Base-by-base conservation (phyloP, 371 early-diverging fungal genomes). In the Fennellomyces sp. region DNA sequence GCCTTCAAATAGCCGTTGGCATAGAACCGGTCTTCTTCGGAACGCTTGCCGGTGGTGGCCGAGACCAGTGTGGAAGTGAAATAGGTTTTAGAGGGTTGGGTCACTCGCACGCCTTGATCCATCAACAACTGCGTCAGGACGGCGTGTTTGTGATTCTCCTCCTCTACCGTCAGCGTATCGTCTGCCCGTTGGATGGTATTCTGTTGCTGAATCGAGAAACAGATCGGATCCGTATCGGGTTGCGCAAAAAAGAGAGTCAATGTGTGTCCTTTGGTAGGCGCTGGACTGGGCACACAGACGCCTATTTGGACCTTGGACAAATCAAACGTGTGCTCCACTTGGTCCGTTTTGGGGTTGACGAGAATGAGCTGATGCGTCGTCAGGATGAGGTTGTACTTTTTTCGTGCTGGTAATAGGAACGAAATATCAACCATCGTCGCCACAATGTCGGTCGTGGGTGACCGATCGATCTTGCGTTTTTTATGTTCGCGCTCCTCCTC, bases 201-300 rank as follows among this genome's bases (percentile, higher is more conserved):
- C 30, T 76, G 75, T 13, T 76, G 77, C 8, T 69, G 70, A 13
- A 76, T 56, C 21, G 58, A 68, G 39, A 82, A 80, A 2, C 81
- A 73, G 36, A 81, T 52, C 30, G 73, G 49, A 27, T 83, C 82
- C 35, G 55, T 63, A 15, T 53, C 62, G 23, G 53, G 30, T 6
- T 54, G 30, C 10, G 64, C 61, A 3, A 63, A 36, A 49, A 81
- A 72, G 5, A 80, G 51, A 0, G 61, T 68, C 52, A 78, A 68
- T 3, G 83, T 78, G 38, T 59, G 70, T 25, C 68, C 66, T 31
- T 68, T 66, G 23, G 69, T 63, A 2, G 76, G 64, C 31, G 73
- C 80, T 10, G 86, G 84, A 1, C 76, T 81, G 5, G 82, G 83
- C 25, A 84, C 69, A 45, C 74, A 75, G 1, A 66, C 63, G 10